Conservation (phyloP, 192 early-diverging fungal species). For the Coemansia sp. region DNA sequence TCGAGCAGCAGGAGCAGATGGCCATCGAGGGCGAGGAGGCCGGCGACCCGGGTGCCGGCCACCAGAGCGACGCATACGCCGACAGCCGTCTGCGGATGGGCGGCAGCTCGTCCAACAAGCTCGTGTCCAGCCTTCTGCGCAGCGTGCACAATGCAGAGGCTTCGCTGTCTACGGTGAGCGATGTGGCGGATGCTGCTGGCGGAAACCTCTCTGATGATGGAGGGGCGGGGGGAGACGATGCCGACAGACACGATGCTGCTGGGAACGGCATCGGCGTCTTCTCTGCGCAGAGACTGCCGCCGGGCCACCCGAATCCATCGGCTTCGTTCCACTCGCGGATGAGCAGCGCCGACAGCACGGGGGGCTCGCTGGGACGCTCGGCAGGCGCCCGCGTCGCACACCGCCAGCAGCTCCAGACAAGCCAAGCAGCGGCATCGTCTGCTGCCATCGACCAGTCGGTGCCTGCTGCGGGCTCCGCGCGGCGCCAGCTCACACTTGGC, state of each 20-base stretch:
- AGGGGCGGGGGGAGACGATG: neutral
- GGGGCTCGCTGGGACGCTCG: slow-evolving; percentile 6
- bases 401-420: slow-evolving; percentile 8
- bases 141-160: slow-evolving; percentile 36
- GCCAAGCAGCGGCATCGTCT: neutral
- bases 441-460: neutral
- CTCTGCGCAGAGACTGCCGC: slow-evolving; percentile 1
- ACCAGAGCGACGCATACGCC: slow-evolving; percentile 6
- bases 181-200: slow-evolving; percentile 20
- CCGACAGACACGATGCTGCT: neutral
- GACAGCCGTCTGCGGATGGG: slow-evolving; percentile 17
- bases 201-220: slow-evolving; percentile 50
- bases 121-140: slow-evolving; percentile 33
- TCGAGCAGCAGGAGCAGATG: slow-evolving; percentile 63
- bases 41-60: slow-evolving; percentile 1
- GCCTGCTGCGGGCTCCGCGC: neutral
- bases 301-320: neutral
- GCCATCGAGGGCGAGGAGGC: slow-evolving; percentile 57
- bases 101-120: slow-evolving; percentile 18
- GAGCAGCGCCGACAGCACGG: slow-evolving; percentile 5
- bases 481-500: slow-evolving; percentile 5
- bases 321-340: slow-evolving; percentile 7
- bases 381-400: neutral
- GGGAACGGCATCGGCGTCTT: neutral
- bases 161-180: slow-evolving; percentile 38